A percentile compares a stretch with the other conserved stretches of the same genome.
These are phyloP conservation scores for Heliamphora pulchella DNA, from an alignment of 179 eudicot genomes.

Conservation along the genomic window DNA sequence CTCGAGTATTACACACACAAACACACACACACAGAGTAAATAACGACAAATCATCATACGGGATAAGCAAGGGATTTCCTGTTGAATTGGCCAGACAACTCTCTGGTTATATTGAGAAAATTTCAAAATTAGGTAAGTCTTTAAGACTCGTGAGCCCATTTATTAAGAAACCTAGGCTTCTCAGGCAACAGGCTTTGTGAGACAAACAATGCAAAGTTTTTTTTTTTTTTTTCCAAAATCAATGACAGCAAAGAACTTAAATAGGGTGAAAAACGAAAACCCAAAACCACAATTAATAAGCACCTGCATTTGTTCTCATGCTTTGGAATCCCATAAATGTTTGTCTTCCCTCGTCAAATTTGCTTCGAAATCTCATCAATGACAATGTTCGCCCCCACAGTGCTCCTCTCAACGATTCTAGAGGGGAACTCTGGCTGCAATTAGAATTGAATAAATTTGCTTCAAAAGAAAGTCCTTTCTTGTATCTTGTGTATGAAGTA, in stretches of 20 bases:
- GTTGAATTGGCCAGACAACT: neutral
- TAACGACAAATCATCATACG: too few relatives aligned
- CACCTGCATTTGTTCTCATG: neutral
- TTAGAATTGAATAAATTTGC: neutral
- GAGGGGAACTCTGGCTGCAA: neutral
- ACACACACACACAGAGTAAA: too few relatives aligned
- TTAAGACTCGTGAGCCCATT: neutral
- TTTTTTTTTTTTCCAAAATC: neutral
- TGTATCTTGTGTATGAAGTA: neutral
- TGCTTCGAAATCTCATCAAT: constrained; percentile 1
- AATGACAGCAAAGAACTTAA: constrained; percentile 13
- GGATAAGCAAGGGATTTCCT: too few relatives aligned
- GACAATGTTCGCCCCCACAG: neutral
- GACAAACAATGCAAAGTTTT: neutral
- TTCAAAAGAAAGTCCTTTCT: neutral
- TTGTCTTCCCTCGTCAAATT: neutral
- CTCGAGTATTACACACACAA: too few relatives aligned
- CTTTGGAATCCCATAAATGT: neutral
- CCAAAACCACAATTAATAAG: neutral
- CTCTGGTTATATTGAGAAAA: neutral
- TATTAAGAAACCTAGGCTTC: neutral
- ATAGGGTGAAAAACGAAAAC: neutral
- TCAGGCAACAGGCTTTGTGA: neutral
- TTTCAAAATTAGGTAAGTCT: neutral
- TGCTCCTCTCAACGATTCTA: neutral